Conservation (phyloP, 1,139 yeast species). For the Geotrichum klebahnii region DNA sequence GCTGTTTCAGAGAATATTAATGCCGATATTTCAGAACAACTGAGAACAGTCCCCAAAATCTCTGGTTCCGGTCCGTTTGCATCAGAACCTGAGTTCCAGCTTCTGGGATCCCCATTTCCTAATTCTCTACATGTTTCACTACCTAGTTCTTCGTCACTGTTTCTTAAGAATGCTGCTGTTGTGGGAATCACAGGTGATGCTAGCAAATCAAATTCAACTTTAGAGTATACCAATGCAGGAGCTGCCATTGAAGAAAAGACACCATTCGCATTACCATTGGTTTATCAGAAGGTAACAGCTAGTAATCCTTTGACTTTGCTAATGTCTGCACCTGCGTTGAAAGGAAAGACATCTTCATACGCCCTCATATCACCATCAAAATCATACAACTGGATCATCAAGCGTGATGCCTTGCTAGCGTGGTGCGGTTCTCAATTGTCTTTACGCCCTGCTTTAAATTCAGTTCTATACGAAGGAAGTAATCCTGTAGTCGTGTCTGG, state of each 20-base stretch:
- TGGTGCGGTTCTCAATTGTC: conserved; percentile 10
- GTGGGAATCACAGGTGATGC: conserved; percentile 6
- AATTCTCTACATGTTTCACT: conserved; percentile 15
- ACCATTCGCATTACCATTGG: neutral
- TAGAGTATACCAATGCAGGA: neutral
- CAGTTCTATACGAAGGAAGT: neutral
- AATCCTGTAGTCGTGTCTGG: conserved; percentile 13
- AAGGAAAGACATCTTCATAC: neutral
- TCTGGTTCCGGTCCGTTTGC: conserved; percentile 19
- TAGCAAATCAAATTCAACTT: neutral
- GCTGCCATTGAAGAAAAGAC: neutral
- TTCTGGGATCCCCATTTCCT: conserved; percentile 12
- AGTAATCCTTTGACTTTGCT: conserved; percentile 3
- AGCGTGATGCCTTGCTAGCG: conserved; percentile 9
- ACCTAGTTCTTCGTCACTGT: conserved; percentile 10
- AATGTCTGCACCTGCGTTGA: neutral
- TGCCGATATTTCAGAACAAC: conserved; percentile 1
- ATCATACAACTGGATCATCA: conserved; percentile 9
- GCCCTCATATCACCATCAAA: conserved; percentile 10
- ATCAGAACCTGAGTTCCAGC: conserved; percentile 8
- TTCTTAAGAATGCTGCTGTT: conserved; percentile 2
- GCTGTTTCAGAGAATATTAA: neutral
- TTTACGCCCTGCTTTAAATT: neutral
- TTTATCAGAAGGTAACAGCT: conserved; percentile 4
- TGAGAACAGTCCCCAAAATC: conserved; percentile 7